Conservation (phyloP, 108 stramenopile species). For the Conticribra weissflogii region DNA sequence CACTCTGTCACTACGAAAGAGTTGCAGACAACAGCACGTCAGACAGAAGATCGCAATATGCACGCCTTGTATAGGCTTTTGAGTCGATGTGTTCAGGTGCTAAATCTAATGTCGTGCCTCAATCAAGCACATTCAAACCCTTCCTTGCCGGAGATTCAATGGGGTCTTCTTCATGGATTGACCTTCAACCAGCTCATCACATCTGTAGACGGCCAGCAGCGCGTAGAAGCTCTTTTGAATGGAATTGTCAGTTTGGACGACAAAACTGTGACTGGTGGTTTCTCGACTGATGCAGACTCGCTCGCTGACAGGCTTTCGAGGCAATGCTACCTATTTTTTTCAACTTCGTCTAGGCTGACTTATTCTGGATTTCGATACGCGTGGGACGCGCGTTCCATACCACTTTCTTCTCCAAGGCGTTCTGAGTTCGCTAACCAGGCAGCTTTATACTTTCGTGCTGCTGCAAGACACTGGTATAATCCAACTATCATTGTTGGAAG, state of each 20-base stretch:
- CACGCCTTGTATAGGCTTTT: constrained; percentile 83
- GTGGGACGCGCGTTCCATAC: constrained; percentile 57
- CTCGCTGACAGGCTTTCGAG: constrained; percentile 65
- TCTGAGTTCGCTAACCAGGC: constrained; percentile 52
- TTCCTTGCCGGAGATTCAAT: constrained; percentile 79
- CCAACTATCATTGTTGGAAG: constrained; percentile 74
- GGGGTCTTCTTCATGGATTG: constrained; percentile 85
- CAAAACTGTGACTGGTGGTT: constrained; percentile 27
- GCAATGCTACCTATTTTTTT: constrained; percentile 90
- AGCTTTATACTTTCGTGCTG: constrained; percentile 59
- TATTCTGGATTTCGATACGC: constrained; percentile 83
- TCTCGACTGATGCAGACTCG: constrained; percentile 63
- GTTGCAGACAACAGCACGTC: constrained; percentile 50
- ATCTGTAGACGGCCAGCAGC: constrained; percentile 71
- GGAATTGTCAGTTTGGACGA: constrained; percentile 61
- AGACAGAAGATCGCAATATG: constrained; percentile 83
- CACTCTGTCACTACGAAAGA: constrained; percentile 47
- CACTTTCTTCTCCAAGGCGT: constrained; percentile 46
- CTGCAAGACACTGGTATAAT: constrained; percentile 80
- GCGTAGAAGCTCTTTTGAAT: constrained; percentile 78
- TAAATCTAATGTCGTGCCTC: constrained; percentile 71
- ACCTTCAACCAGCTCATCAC: constrained; percentile 71
- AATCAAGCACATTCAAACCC: constrained; percentile 64
- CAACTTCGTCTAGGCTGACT: constrained; percentile 74
- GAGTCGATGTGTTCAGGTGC: constrained; percentile 73